Percentiles rank a stretch among this genome's conserved stretches.
Conservation (phyloP, 345 rosid species). For the Eucalyptus tenuipes region DNA sequence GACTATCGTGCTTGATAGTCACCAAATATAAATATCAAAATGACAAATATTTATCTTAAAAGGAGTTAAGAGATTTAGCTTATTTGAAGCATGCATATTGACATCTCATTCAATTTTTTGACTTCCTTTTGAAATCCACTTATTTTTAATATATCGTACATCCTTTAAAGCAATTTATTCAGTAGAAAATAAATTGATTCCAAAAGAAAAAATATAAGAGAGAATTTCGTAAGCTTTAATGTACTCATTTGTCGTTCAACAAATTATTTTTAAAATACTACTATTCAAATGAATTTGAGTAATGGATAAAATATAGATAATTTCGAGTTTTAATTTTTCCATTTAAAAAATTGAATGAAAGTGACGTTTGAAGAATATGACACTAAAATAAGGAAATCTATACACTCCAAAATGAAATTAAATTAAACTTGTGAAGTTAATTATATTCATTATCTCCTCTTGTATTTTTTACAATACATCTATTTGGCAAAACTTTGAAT, state of each 20-base stretch:
- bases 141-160: neutral
- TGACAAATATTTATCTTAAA: neutral
- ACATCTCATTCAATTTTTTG: neutral
- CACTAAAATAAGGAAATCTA: neutral
- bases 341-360: neutral
- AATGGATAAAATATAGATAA: neutral
- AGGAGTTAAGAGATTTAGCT: neutral
- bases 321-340: neutral
- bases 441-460: neutral
- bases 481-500: neutral
- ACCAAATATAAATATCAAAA: neutral
- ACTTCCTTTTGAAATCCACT: neutral
- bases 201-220: neutral
- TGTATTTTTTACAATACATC: neutral
- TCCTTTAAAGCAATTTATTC: neutral
- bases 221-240: neutral
- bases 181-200: neutral
- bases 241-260: neutral
- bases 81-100: neutral
- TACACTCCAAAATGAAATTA: neutral
- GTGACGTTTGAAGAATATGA: neutral
- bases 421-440: neutral
- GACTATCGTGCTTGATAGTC: neutral
- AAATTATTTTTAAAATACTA: neutral
- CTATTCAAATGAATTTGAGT: neutral